Conservation (phyloP, 2,329 filamentous ascomycete genomes). For the Colletotrichum navitas region DNA sequence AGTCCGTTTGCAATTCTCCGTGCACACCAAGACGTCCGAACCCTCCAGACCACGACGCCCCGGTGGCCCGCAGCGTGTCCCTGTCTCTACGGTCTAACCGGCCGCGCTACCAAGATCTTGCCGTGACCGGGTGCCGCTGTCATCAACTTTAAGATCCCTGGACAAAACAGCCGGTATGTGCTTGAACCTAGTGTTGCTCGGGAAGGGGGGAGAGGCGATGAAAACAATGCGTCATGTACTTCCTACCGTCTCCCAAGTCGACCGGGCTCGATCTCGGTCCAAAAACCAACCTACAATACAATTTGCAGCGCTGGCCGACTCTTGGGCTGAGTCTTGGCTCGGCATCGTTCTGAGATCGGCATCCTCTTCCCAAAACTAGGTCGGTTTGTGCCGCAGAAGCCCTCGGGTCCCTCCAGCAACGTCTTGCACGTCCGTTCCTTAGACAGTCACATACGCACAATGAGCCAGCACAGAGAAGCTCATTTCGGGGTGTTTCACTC, state of each 20-base stretch:
- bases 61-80: conserved; percentile 6
- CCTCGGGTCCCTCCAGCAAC: background rate
- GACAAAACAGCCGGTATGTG: conserved; percentile 1
- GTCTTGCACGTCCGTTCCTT: background rate
- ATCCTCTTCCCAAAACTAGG: background rate
- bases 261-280: background rate
- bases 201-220: too few species aligned
- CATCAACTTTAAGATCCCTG: conserved; percentile 4
- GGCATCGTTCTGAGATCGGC: background rate
- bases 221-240: background rate
- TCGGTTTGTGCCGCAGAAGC: background rate
- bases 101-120: conserved; percentile 10
- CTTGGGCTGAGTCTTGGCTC: background rate
- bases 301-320: background rate
- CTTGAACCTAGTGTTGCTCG: background rate
- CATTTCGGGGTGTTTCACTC: background rate
- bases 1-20: background rate
- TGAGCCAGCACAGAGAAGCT: background rate
- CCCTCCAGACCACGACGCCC: conserved; percentile 17
- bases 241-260: background rate
- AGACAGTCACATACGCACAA: background rate
- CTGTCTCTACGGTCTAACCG: conserved; percentile 29
- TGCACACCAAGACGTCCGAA: background rate
- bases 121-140: conserved; percentile 36
- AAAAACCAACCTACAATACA: background rate